Evolutionary conservation across 305 asterid species (phyloP), one percentile per base, ranked within the genome.

Genomic region (Fraxinus floribunda): DNA sequence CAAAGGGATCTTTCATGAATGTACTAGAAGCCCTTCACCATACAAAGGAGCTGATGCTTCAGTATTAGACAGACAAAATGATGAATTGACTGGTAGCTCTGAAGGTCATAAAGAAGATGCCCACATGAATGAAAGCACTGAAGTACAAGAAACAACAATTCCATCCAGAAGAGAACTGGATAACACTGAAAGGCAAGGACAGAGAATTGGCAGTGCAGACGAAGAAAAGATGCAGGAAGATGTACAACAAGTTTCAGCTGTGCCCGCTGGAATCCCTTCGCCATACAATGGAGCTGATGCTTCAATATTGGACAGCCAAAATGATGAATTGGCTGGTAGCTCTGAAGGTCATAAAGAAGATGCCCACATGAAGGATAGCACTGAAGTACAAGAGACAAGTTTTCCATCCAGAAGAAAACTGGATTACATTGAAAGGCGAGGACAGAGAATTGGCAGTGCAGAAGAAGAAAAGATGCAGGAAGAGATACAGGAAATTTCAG

Each of bases 391-490:
- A 71, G 82, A 62, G 15, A 84, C 71, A 75, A 80, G 86, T 15
- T 30, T 68, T 24, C 41, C 24, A 76, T 44, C 79, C 10, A 44
- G 72, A 44, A 71, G 78, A 71, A 20, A 80, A 80, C 30, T 24
- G 39, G 22, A 76, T 44, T 30, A 80, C 29, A 6, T 57, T 9
- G 22, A 81, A 44, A n/a, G 62, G 79, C 77, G 66, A 29, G 81
- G 26, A 52, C 76, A 60, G 39, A 49, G 76, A 26, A 9, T 79
- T 76, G 38, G 64, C 77, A 76, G 36, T 81, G 85, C 44, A 44
- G 86, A 86, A 83, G 88, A 83, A 78, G 86, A 85, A 80, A 78
- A 78, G 24, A 81, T 39, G 78, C 75, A 71, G 82, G 86, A 85
- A 80, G 76, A 78, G 24, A 81, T 39, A 76, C 75, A 71, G 82